These are phyloP conservation scores for Westerdykella aurantiaca DNA, from an alignment of 2,329 filamentous ascomycete species.

Conservation along the genomic window DNA sequence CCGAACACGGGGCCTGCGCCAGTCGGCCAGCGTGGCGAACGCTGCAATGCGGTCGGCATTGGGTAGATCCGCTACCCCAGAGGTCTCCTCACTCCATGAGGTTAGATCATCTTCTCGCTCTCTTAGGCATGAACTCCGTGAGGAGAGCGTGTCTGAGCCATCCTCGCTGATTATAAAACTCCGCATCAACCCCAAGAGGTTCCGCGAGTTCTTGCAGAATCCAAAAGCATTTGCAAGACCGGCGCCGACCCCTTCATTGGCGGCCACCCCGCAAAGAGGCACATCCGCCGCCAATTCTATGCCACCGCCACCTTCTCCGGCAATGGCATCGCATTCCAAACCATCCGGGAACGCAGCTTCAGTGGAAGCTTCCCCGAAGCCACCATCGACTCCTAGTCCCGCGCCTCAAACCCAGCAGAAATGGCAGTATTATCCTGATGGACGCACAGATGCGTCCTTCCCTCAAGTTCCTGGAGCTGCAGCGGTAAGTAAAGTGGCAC, in stretches of 20 bases:
- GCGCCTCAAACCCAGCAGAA: slow-evolving; percentile 25
- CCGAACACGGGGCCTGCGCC: slow-evolving; percentile 80
- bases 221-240: slow-evolving; percentile 40
- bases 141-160: slow-evolving; percentile 71
- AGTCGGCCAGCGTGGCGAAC: slow-evolving; percentile 78
- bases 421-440: slow-evolving; percentile 40
- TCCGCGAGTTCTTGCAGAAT: slow-evolving; percentile 60
- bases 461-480: slow-evolving; percentile 55
- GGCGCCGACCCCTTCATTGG: slow-evolving; percentile 43
- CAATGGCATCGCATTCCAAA: slow-evolving; percentile 32
- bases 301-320: slow-evolving; percentile 49
- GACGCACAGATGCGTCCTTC: slow-evolving; percentile 59
- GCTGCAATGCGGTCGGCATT: slow-evolving; percentile 73
- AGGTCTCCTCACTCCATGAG: slow-evolving; percentile 65
- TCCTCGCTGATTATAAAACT: slow-evolving; percentile 63
- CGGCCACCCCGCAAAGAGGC: slow-evolving; percentile 40
- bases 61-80: slow-evolving; percentile 83
- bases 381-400: slow-evolving; percentile 35
- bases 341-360: slow-evolving; percentile 17
- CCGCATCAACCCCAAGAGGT: slow-evolving; percentile 64
- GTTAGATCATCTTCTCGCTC: slow-evolving; percentile 60
- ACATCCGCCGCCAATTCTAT: slow-evolving; percentile 51
- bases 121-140: slow-evolving; percentile 59
- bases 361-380: slow-evolving; percentile 25
- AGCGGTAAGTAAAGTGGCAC: slow-evolving; percentile 50